These are phyloP conservation scores for Eucalyptus sideroxylon DNA, from an alignment of 345 rosid species.

Conservation along the genomic window DNA sequence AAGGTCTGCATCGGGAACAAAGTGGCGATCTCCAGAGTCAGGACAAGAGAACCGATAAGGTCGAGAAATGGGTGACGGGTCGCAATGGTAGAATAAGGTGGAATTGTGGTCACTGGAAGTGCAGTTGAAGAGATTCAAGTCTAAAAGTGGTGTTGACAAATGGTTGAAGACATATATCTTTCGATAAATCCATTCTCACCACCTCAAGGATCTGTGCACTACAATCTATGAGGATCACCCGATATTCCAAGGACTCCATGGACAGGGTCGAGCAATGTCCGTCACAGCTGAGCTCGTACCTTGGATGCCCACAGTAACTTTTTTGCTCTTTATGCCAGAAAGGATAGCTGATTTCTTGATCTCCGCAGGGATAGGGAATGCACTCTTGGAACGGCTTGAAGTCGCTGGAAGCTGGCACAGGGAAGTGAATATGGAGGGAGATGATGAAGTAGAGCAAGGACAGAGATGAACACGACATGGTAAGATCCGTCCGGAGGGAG, in stretches of 20 bases:
- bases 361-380: fast-evolving
- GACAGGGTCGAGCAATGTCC: not conserved
- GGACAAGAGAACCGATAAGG: not conserved
- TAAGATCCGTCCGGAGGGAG: not conserved
- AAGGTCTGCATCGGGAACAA: too few species aligned
- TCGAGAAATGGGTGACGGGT: fast-evolving
- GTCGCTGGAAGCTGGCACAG: fast-evolving
- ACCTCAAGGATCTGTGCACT: not conserved
- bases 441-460: not conserved
- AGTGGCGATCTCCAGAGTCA: too few species aligned
- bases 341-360: not conserved
- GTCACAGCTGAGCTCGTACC: not conserved
- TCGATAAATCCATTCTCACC: fast-evolving
- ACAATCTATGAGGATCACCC: not conserved
- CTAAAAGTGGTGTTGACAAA: not conserved
- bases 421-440: not conserved
- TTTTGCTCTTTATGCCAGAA: fast-evolving
- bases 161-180: not conserved
- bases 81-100: not conserved
- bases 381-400: not conserved
- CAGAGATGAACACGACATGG: not conserved
- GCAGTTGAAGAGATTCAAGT: not conserved
- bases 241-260: not conserved
- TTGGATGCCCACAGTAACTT: not conserved
- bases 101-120: not conserved